phyloP scores from a whole-genome alignment of 352 stramenopile genomes.

The Aphanomyces astaci region DNA sequence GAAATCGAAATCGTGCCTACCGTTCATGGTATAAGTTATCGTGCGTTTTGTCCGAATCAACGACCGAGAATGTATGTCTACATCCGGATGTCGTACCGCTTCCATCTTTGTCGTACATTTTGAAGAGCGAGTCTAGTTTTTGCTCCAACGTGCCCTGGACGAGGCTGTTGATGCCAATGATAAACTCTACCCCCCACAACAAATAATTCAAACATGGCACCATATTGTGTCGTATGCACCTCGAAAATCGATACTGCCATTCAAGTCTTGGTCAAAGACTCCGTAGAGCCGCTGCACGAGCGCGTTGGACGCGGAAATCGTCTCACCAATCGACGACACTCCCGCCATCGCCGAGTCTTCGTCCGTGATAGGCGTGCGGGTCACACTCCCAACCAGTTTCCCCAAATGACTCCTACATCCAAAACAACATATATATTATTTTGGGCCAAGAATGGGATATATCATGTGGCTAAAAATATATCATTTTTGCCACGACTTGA shows the following conservation, averaged over 20 bases:
- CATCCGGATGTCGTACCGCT: neutral
- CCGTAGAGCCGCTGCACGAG: slow-evolving; percentile 39
- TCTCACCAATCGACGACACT: slow-evolving; percentile 31
- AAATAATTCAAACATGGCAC: neutral
- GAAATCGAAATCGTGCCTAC: slow-evolving; percentile 31
- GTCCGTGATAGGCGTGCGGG: neutral
- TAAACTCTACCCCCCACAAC: slow-evolving; percentile 31
- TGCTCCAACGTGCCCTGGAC: slow-evolving; percentile 35
- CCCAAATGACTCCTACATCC: slow-evolving; percentile 2
- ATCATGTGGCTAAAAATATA: too few relatives aligned
- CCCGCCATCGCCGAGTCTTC: neutral
- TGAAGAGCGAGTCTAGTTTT: slow-evolving; percentile 39
- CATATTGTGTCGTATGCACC: neutral
- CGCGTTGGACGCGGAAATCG: slow-evolving; percentile 38
- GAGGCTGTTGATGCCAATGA: slow-evolving; percentile 40
- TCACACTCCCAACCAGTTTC: neutral
- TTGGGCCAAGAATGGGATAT: too few relatives aligned
- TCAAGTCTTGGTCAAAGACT: slow-evolving; percentile 37
- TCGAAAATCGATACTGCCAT: slow-evolving; percentile 42
- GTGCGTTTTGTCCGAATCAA: too few relatives aligned
- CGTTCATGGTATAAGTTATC: neutral
- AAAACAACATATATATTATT: neutral
- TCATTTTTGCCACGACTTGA: too few relatives aligned
- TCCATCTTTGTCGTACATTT: slow-evolving; percentile 30
- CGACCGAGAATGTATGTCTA: neutral